A percentile compares a stretch with the other conserved stretches of the same genome.
Evolutionary conservation across 1,284 basidiomycete species (phyloP).

Genomic region (Leucoagaricus sp.): DNA sequence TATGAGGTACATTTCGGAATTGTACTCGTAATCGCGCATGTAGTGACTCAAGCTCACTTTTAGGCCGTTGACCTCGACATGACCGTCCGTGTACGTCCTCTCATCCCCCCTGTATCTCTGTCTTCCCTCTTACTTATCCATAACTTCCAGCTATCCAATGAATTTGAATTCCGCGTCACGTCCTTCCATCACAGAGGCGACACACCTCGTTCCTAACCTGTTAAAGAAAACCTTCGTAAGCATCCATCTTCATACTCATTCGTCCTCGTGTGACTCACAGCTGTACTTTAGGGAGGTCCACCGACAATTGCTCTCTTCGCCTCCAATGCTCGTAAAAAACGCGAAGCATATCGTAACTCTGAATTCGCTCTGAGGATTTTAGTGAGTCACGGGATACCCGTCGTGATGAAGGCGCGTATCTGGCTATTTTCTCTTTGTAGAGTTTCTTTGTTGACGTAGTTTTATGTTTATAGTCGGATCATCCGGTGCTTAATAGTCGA

Average conservation of each 20-base stretch:
- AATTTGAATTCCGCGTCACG: constrained; percentile 63
- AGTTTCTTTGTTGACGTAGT: constrained; percentile 42
- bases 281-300: constrained; percentile 29
- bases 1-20: constrained; percentile 53
- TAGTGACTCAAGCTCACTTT: too few relatives aligned
- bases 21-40: constrained; percentile 43
- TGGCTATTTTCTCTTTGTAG: background rate
- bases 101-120: too few relatives aligned
- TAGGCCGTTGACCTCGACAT: too few relatives aligned
- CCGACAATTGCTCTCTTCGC: constrained; percentile 65
- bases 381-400: too few relatives aligned
- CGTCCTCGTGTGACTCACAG: too few relatives aligned
- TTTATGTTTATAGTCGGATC: too few relatives aligned
- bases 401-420: constrained; percentile 53
- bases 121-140: background rate
- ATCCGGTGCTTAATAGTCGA: constrained; percentile 63
- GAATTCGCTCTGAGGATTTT: constrained; percentile 73
- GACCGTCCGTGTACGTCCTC: too few relatives aligned
- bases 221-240: too few relatives aligned
- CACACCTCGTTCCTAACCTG: constrained; percentile 60
- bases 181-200: constrained; percentile 70
- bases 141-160: constrained; percentile 66
- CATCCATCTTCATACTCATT: constrained; percentile 44
- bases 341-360: constrained; percentile 70
- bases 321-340: constrained; percentile 56